Evolutionary conservation across 2,329 filamentous ascomycete species (phyloP), one percentile per base, ranked within the genome.

Genomic region (Sordariomycetes sp.): DNA sequence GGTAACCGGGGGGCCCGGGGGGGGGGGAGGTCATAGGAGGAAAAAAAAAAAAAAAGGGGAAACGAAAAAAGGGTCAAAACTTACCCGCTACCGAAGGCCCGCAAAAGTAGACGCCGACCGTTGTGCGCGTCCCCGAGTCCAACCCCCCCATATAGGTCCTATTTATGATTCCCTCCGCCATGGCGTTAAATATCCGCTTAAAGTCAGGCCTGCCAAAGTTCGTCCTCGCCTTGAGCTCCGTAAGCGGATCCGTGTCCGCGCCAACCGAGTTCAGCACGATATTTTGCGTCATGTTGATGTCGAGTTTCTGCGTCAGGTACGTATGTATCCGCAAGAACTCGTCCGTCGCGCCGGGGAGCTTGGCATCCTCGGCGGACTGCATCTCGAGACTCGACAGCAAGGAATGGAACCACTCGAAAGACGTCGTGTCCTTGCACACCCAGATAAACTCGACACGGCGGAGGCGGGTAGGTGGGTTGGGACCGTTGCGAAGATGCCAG

Each of bases 141-240:
- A 94, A 69, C 1, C 88, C 88, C 55, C 79, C 79, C 68, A 95
- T 80, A 65, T 95, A 95, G 0, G 81, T 85, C 63, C 87, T 81
- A 66, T 90, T 82, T 57, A 86, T 66, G 60, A 95, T 87, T 50
- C 89, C 89, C 58, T 90, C 82, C 48, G 87, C 80, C 86, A 95
- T 90, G 0, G 81, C 84, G 32, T 77, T 75, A 62, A 95, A 87
- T 59, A 95, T 74, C 58, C 83, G 78, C 50, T 74, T 72, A 70
- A 95, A 95, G 70, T 95, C 87, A 2, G 90, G 90, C 56, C 90
- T 81, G n/a, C 90, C 90, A 67, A 94, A 95, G 70, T 94, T 94
- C 22, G 90, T 95, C 57, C 89, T 78, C 3, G 84, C 79, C 67
- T 84, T 86, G 60, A 95, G 76, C 69, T 94, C 89, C 0, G 90